phyloP scores from a whole-genome alignment of 176 grass and related monocot genomes.

The Avena sativa region DNA sequence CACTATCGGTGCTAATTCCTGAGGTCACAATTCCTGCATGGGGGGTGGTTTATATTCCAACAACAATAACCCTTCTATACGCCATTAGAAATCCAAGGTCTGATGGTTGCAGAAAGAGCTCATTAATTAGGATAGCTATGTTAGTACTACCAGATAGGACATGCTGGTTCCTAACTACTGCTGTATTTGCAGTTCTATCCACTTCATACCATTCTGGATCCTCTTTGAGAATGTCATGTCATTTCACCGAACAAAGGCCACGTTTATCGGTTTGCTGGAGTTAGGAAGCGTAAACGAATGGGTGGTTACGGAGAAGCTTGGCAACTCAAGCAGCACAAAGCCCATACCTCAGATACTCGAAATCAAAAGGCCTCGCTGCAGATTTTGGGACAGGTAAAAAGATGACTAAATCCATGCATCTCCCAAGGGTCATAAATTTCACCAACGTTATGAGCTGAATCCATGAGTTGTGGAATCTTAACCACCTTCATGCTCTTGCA shows the following conservation, averaged over 20 bases:
- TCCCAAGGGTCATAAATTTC: neutral
- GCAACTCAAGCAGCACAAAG: slow-evolving; percentile 49
- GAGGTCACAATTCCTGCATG: slow-evolving; percentile 82
- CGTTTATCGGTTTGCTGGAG: slow-evolving; percentile 85
- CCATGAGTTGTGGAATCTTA: neutral
- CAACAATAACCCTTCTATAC: slow-evolving; percentile 83
- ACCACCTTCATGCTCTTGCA: slow-evolving; percentile 38
- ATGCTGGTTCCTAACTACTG: slow-evolving; percentile 23
- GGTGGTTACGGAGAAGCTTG: slow-evolving; percentile 96
- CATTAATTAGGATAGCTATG: slow-evolving; percentile 1
- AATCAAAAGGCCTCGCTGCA: slow-evolving; percentile 66
- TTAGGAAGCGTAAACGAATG: slow-evolving; percentile 82
- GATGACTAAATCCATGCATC: neutral
- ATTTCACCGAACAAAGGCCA: slow-evolving; percentile 86
- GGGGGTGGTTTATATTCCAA: slow-evolving; percentile 86
- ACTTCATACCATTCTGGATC: slow-evolving; percentile 96
- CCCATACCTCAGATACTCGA: slow-evolving; percentile 61
- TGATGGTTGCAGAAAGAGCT: slow-evolving; percentile 22
- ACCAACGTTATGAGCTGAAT: neutral
- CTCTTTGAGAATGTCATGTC: slow-evolving; percentile 99
- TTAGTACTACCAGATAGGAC: neutral
- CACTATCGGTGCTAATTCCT: slow-evolving; percentile 78
- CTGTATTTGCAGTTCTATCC: slow-evolving; percentile 61
- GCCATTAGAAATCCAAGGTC: slow-evolving; percentile 88
- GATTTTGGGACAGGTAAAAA: slow-evolving; percentile 70